phyloP scores from a whole-genome alignment of 495 filamentous ascomycete genomes.

The Trichoderma reesei region DNA sequence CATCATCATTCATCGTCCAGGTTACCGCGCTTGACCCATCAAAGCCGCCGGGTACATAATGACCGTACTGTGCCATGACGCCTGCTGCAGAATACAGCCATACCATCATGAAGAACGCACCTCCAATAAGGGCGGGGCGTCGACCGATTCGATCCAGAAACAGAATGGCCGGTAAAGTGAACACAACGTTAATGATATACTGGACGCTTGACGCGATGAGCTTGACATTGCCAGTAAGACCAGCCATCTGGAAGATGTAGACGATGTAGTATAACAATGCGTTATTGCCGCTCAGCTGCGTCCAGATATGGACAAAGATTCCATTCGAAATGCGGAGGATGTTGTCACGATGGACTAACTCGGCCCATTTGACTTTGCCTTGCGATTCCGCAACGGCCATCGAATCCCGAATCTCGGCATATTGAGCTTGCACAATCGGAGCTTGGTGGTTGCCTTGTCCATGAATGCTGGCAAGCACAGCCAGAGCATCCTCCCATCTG shows the following conservation, averaged over 20 bases:
- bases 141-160: constrained; percentile 40
- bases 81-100: constrained; percentile 53
- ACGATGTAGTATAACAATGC: constrained; percentile 7
- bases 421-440: constrained; percentile 1
- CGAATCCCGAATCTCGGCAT: neutral
- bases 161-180: constrained; percentile 30
- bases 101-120: constrained; percentile 46
- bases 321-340: constrained; percentile 3
- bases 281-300: constrained; percentile 9
- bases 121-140: constrained; percentile 43
- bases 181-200: constrained; percentile 47
- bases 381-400: neutral
- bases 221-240: neutral
- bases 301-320: constrained; percentile 10
- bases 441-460: neutral
- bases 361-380: constrained; percentile 3
- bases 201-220: constrained; percentile 24
- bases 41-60: constrained; percentile 7
- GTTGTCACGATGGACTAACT: constrained; percentile 7
- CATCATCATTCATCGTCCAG: constrained; percentile 4
- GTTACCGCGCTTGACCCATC: neutral
- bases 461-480: neutral
- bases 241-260: constrained; percentile 8
- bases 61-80: constrained; percentile 33
- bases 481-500: neutral